These are phyloP conservation scores for Rosa lucieae DNA, from an alignment of 306 rosid genomes.

Conservation along the genomic window DNA sequence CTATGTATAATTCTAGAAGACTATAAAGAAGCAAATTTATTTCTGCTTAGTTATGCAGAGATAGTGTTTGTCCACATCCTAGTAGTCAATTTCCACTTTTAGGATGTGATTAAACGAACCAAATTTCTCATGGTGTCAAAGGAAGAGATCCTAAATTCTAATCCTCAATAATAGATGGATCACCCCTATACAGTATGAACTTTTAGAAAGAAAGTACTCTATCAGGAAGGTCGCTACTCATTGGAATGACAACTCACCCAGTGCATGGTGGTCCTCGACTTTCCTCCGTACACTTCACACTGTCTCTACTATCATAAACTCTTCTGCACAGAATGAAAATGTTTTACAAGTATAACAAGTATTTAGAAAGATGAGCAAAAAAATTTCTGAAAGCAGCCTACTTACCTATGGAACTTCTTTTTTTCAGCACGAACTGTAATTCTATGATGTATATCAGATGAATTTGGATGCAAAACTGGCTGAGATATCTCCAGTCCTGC, in stretches of 20 bases:
- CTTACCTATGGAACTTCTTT: slow-evolving; percentile 82
- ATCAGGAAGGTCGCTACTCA: not conserved
- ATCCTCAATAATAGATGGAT: not conserved
- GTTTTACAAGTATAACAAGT: slow-evolving; percentile 10
- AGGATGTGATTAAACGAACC: not conserved
- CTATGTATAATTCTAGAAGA: not conserved
- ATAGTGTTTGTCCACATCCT: not conserved
- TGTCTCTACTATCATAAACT: slow-evolving; percentile 86
- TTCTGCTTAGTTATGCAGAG: not conserved
- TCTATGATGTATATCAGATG: slow-evolving; percentile 92
- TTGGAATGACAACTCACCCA: slow-evolving; percentile 47
- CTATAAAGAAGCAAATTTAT: not conserved
- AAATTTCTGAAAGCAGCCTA: slow-evolving; percentile 7
- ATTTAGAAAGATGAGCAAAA: not conserved
- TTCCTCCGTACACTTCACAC: slow-evolving; percentile 72
- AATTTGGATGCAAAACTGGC: slow-evolving; percentile 95
- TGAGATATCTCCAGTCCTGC: slow-evolving; percentile 95
- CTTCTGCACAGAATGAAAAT: slow-evolving; percentile 54
- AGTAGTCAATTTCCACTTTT: not conserved
- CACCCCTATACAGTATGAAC: not conserved
- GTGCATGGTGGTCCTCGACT: slow-evolving; percentile 98
- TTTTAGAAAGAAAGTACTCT: not conserved
- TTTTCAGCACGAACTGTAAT: slow-evolving; percentile 79
- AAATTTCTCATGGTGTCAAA: not conserved
- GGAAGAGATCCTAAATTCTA: not conserved